phyloP scores from a whole-genome alignment of 2,329 filamentous ascomycete species.

The Exophiala sp. region DNA sequence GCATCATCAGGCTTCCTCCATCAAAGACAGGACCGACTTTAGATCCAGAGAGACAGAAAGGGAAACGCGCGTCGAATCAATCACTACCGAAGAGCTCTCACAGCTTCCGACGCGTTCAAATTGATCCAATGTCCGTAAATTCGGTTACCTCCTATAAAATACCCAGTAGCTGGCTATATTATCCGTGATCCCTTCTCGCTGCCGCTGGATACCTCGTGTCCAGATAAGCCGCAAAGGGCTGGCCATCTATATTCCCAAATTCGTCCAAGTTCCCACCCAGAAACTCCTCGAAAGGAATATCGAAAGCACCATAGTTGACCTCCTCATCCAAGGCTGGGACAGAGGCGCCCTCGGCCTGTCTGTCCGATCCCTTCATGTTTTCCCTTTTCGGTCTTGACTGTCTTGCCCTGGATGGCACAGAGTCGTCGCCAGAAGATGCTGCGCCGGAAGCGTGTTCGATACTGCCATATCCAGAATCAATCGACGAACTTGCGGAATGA shows the following conservation, averaged over 20 bases:
- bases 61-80: too few relatives aligned
- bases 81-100: too few relatives aligned
- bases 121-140: too few relatives aligned
- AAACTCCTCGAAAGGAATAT: constrained; percentile 17
- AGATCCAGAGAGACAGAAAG: too few relatives aligned
- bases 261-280: constrained; percentile 13
- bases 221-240: constrained; percentile 6
- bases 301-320: constrained; percentile 18
- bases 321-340: constrained; percentile 16
- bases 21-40: too few relatives aligned
- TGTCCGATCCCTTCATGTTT: constrained; percentile 10
- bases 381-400: constrained; percentile 3
- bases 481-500: constrained; percentile 18
- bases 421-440: not conserved
- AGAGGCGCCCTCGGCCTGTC: not conserved
- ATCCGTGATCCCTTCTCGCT: not conserved
- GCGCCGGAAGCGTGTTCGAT: constrained; percentile 10
- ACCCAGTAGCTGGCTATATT: too few relatives aligned
- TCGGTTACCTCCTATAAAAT: too few relatives aligned
- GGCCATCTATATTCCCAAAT: constrained; percentile 10
- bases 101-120: too few relatives aligned
- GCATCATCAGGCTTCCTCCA: too few relatives aligned
- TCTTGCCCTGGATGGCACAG: not conserved
- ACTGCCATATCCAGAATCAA: constrained; percentile 25
- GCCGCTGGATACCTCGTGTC: constrained; percentile 4